A percentile compares a stretch with the other conserved stretches of the same genome.
Conservation (phyloP, 1,139 yeast genomes). For the Candida smagusa region DNA sequence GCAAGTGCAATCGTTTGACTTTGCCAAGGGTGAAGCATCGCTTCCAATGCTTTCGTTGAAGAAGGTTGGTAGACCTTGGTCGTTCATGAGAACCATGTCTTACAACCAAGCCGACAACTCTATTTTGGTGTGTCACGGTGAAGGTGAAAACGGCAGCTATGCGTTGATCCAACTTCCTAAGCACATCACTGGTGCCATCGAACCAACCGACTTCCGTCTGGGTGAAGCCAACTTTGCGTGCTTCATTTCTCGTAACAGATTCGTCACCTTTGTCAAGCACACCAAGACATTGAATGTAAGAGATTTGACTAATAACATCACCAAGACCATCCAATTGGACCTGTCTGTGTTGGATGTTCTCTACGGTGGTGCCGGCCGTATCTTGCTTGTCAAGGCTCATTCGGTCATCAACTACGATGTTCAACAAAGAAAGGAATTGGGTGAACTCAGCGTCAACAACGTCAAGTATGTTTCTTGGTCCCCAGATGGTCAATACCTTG, state of each 20-base stretch:
- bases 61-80: slow-evolving; percentile 83
- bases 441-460: slow-evolving; percentile 69
- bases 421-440: slow-evolving; percentile 80
- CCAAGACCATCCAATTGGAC: slow-evolving; percentile 79
- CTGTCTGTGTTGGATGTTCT: slow-evolving; percentile 69
- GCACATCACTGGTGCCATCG: slow-evolving; percentile 88
- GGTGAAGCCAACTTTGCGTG: slow-evolving; percentile 86
- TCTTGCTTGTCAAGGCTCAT: slow-evolving; percentile 68
- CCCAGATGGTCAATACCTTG: slow-evolving; percentile 80
- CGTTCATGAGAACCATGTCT: slow-evolving; percentile 77
- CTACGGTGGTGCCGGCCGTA: slow-evolving; percentile 78
- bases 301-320: slow-evolving; percentile 75
- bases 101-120: slow-evolving; percentile 93
- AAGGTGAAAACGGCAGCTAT: slow-evolving; percentile 59
- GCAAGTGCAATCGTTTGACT: slow-evolving; percentile 80
- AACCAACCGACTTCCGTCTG: slow-evolving; percentile 72
- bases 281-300: slow-evolving; percentile 71
- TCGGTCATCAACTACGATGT: slow-evolving; percentile 84
- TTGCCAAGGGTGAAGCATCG: slow-evolving; percentile 55
- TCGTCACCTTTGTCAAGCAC: slow-evolving; percentile 71
- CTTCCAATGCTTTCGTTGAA: slow-evolving; percentile 81
- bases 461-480: slow-evolving; percentile 93
- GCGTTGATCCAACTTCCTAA: slow-evolving; percentile 79
- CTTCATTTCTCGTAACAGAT: slow-evolving; percentile 91
- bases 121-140: slow-evolving; percentile 77